Percentiles rank a stretch among this genome's conserved stretches.
phyloP scores from a whole-genome alignment of 1,284 basidiomycete species.

The Ustilago nuda region DNA sequence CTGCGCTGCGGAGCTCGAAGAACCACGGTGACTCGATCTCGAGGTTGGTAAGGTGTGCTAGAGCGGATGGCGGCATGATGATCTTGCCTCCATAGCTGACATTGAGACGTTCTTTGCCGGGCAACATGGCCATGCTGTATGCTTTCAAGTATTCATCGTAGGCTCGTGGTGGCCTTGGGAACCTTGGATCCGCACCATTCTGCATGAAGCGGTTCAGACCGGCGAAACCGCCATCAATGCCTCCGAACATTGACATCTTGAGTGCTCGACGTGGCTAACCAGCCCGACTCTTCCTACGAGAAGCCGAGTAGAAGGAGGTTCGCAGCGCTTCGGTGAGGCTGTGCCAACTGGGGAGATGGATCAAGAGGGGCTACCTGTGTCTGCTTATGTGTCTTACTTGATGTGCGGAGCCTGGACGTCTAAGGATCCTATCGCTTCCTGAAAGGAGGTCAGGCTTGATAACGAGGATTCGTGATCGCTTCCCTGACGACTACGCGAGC shows the following conservation, averaged over 20 bases:
- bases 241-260: slow-evolving; percentile 43
- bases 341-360: neutral
- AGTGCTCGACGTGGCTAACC: neutral
- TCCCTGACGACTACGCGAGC: neutral
- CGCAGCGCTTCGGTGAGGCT: neutral
- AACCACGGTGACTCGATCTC: slow-evolving; percentile 95
- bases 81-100: slow-evolving; percentile 97
- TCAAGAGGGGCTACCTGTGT: too few relatives aligned
- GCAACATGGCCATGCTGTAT: slow-evolving; percentile 86
- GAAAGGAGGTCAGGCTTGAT: too few relatives aligned
- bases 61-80: slow-evolving; percentile 95
- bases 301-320: neutral
- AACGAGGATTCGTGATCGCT: neutral
- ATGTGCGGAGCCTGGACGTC: too few relatives aligned
- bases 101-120: slow-evolving; percentile 83
- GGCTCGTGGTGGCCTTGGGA: slow-evolving; percentile 59
- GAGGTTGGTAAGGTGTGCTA: slow-evolving; percentile 86
- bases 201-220: slow-evolving; percentile 51
- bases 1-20: slow-evolving; percentile 91
- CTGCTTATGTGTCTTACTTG: too few relatives aligned
- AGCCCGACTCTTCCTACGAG: neutral
- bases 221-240: slow-evolving; percentile 38
- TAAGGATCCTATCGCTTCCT: too few relatives aligned
- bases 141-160: slow-evolving; percentile 72
- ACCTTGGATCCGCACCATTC: slow-evolving; percentile 54